Conservation (phyloP, 2,329 filamentous ascomycete genomes). For the Aspergillus floridensis region DNA sequence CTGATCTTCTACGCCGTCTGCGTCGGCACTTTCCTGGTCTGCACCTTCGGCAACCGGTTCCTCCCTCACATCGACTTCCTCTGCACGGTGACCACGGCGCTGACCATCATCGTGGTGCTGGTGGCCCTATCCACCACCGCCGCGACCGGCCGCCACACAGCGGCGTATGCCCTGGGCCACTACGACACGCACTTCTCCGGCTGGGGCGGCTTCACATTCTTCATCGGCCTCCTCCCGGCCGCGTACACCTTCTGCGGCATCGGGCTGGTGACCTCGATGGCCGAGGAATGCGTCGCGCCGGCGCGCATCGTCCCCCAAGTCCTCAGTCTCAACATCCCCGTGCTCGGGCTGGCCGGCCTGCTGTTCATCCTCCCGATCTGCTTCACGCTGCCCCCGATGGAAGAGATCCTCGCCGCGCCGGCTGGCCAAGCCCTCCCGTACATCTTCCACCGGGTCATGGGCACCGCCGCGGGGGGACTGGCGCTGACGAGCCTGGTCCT, state of each 20-base stretch:
- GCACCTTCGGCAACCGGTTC: constrained; percentile 64
- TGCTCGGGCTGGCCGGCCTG: constrained; percentile 54
- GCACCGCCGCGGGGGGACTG: constrained; percentile 47
- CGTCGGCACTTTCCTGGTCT: constrained; percentile 63
- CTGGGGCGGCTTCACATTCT: constrained; percentile 61
- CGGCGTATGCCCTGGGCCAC: constrained; percentile 53
- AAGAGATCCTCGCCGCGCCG: constrained; percentile 46
- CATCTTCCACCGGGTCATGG: constrained; percentile 52
- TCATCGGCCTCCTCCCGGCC: constrained; percentile 60
- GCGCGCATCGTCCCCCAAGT: constrained; percentile 53
- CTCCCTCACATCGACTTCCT: constrained; percentile 62
- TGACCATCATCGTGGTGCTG: constrained; percentile 58
- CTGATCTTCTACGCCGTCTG: constrained; percentile 70
- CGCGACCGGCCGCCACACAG: constrained; percentile 52
- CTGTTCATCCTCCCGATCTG: constrained; percentile 58
- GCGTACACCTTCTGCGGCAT: constrained; percentile 60
- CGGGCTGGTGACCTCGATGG: constrained; percentile 63
- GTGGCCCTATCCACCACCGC: constrained; percentile 57
- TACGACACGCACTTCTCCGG: constrained; percentile 58
- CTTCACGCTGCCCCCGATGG: constrained; percentile 49
- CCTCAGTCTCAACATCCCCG: constrained; percentile 52
- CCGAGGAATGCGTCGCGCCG: constrained; percentile 57
- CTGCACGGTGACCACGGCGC: constrained; percentile 55
- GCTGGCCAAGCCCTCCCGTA: constrained; percentile 51
- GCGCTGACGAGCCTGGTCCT: constrained; percentile 52